Evolutionary conservation across 169 alveolate species (phyloP).

Genomic region (Cryptosporidium muris): DNA sequence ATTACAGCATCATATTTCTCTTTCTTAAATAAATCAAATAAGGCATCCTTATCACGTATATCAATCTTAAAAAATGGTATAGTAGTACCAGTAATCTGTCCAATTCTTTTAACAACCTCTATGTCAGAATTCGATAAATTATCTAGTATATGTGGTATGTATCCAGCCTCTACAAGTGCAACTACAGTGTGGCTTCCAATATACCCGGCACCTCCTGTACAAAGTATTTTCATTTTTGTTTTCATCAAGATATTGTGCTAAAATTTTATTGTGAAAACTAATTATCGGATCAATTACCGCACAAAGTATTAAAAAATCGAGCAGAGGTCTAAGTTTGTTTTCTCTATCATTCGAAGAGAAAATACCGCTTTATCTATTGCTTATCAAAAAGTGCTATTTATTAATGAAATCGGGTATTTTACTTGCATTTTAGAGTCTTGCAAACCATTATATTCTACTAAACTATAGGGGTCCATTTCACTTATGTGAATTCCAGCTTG

Average conservation of each 20-base stretch:
- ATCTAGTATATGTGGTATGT: conserved; percentile 84
- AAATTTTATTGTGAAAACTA: too few species aligned
- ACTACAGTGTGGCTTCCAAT: conserved; percentile 93
- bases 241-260: conserved; percentile 8
- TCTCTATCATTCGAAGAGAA: too few species aligned
- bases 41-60: conserved; percentile 74
- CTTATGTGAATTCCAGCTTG: too few species aligned
- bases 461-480: too few species aligned
- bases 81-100: conserved; percentile 76
- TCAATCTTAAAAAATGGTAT: conserved; percentile 83
- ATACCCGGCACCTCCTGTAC: conserved; percentile 95
- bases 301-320: too few species aligned
- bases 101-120: conserved; percentile 79
- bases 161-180: conserved; percentile 82
- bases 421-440: too few species aligned
- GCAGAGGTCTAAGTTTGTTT: too few species aligned
- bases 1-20: conserved; percentile 80
- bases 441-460: too few species aligned
- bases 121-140: conserved; percentile 75
- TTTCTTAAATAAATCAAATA: conserved; percentile 77
- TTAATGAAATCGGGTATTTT: too few species aligned
- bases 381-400: too few species aligned
- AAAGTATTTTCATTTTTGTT: conserved; percentile 67
- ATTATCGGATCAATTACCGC: too few species aligned
- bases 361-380: too few species aligned